A percentile compares a stretch with the other conserved stretches of the same genome.
phyloP scores from a whole-genome alignment of 169 alveolate species.

The Eimeria maxima region DNA sequence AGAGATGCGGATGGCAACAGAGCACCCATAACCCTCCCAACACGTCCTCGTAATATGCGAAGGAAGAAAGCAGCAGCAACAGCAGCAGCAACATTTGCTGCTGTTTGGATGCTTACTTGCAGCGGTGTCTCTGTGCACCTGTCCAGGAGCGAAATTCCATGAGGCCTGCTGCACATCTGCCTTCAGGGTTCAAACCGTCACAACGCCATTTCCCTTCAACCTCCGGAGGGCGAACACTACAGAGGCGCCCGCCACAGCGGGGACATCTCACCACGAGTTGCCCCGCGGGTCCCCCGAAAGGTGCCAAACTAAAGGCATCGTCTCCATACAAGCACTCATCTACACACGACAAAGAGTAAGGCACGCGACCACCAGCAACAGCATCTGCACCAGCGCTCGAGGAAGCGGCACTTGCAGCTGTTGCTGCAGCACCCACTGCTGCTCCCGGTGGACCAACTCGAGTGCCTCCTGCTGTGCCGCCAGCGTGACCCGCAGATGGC shows the following conservation, averaged over 20 bases:
- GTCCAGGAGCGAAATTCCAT: conserved; percentile 74
- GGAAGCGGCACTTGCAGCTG: neutral
- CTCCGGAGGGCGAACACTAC: neutral
- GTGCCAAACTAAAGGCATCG: neutral
- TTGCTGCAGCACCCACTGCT: neutral
- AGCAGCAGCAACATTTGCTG: neutral
- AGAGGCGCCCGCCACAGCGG: conserved; percentile 62
- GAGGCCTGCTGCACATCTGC: conserved; percentile 77
- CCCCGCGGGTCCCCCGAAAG: conserved; percentile 12
- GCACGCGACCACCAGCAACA: neutral
- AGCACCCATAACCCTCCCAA: too few species aligned
- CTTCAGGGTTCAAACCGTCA: conserved; percentile 59
- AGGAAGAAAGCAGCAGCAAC: neutral
- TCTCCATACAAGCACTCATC: neutral
- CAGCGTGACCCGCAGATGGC: too few species aligned
- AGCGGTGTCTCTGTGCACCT: conserved; percentile 68
- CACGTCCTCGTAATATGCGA: too few species aligned
- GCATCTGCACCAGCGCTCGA: conserved; percentile 30
- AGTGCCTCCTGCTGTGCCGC: too few species aligned
- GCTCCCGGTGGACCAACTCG: too few species aligned
- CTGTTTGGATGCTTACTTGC: conserved; percentile 3
- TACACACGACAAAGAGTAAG: neutral
- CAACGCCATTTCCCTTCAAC: conserved; percentile 81
- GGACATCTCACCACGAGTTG: conserved; percentile 60
- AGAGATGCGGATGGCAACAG: too few species aligned